Base-by-base conservation (phyloP, 441 rosid genomes). In the Biscutella laevigata region DNA sequence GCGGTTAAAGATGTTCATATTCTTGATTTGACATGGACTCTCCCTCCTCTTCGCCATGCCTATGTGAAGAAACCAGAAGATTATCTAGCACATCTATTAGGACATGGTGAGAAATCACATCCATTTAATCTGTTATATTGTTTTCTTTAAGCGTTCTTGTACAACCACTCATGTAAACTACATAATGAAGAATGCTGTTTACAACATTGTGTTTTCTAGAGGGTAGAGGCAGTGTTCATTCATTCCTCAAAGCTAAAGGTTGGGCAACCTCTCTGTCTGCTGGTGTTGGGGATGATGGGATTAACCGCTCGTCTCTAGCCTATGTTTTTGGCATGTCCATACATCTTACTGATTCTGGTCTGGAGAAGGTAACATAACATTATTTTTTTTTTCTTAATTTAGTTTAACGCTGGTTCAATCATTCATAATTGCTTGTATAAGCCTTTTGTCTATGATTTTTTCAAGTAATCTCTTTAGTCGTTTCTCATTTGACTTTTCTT, bases 181-280 rank as follows among this genome's bases (percentile, higher is more conserved):
- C 17, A 13, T 37, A 25, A 4, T 66, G 33, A 66, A 38, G 7
- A 44, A 45, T 33, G 34, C 53, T 45, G 38, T 66, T 54, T 45
- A 39, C 22, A 4, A 51, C 58, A 41, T 64, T 69, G 21, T 64
- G 13, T 61, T 66, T 53, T 76, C 43, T 79, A 92, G 98, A 92
- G 96, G 98, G 98, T 43, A 88, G 74, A 79, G 98, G 98, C 69
- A 92, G 98, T 74, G 63, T 92, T 64, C 89, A 68, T 74, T 82
- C 81, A 44, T 72, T 88, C 64, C 83, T 92, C 53, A 88, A 84
- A 79, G 74, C 54, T 9, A 82, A 63, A 78, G 99, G 97, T 49
- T 88, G 89, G 99, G 83, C 75, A 62, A 86, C 85, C 52, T 82
- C 92, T 16, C 66, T 92, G 45, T 78, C 95, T 48, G 99, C 97